A percentile compares a stretch with the other conserved stretches of the same genome.
These are phyloP conservation scores for Paradendryphiella salina DNA, from an alignment of 2,329 filamentous ascomycete species.

Conservation along the genomic window DNA sequence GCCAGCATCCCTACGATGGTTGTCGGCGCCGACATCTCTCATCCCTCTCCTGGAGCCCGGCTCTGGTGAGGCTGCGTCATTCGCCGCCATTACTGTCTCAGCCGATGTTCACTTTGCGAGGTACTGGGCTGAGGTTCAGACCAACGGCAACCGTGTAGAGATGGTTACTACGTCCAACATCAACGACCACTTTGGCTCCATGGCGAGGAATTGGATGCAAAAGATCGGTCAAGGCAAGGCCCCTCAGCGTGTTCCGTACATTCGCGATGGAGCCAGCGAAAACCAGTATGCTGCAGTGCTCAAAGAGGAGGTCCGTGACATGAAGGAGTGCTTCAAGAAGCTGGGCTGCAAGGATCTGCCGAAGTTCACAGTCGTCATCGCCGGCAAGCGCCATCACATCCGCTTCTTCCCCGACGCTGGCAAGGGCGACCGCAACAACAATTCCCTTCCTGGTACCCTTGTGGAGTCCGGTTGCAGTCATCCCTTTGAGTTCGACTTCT, in stretches of 20 bases:
- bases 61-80: conserved; percentile 61
- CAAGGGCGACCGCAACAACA: conserved; percentile 72
- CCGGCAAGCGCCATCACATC: conserved; percentile 87
- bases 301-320: conserved; percentile 71
- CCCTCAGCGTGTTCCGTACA: conserved; percentile 82
- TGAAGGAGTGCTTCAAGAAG: conserved; percentile 64
- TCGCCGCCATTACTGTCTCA: conserved; percentile 85
- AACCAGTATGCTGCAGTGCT: conserved; percentile 79
- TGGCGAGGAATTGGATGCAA: conserved; percentile 67
- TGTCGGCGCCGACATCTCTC: conserved; percentile 89
- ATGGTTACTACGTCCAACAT: conserved; percentile 73
- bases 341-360: conserved; percentile 50
- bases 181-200: conserved; percentile 64
- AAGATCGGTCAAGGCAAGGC: conserved; percentile 57
- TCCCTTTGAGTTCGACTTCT: conserved; percentile 89
- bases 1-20: conserved; percentile 65
- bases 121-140: conserved; percentile 78
- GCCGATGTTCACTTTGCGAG: conserved; percentile 70
- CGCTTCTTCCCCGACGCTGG: conserved; percentile 78
- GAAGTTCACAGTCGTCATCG: conserved; percentile 83
- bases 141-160: conserved; percentile 81
- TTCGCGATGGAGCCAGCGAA: conserved; percentile 90
- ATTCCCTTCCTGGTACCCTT: conserved; percentile 82
- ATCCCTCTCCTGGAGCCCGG: conserved; percentile 65
- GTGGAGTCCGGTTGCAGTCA: conserved; percentile 90